Percentiles rank a stretch among this genome's conserved stretches.
phyloP scores from a whole-genome alignment of 2,329 filamentous ascomycete species.

The Penicillium vulpinum region DNA sequence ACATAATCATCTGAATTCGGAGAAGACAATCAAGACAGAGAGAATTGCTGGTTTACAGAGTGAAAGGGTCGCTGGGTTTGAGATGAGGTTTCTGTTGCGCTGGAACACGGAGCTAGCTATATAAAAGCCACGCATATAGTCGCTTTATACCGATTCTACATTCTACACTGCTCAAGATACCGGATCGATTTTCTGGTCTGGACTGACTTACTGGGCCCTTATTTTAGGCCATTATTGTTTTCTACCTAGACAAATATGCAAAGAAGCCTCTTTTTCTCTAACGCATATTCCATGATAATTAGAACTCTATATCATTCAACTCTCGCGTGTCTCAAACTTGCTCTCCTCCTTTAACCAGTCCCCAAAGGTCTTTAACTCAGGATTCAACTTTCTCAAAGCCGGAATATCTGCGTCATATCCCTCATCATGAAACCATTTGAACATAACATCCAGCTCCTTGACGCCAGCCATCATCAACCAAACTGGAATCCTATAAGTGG shows the following conservation, averaged over 20 bases:
- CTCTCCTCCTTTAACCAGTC: constrained; percentile 53
- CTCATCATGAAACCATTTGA: constrained; percentile 52
- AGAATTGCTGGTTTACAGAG: constrained; percentile 2
- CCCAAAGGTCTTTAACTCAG: constrained; percentile 49
- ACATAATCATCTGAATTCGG: neutral
- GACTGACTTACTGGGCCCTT: neutral
- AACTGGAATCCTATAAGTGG: constrained; percentile 44
- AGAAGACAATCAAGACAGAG: neutral
- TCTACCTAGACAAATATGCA: neutral
- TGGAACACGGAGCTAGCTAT: no score
- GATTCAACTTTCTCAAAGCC: constrained; percentile 45
- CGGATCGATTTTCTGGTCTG: neutral
- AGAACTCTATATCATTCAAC: neutral
- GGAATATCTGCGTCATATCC: constrained; percentile 51
- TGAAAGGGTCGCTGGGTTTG: constrained; percentile 18
- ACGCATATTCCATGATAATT: neutral
- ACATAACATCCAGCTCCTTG: constrained; percentile 50
- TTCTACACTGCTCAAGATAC: neutral
- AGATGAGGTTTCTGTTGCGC: constrained; percentile 18
- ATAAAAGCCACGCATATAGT: no score
- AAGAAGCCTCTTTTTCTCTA: neutral
- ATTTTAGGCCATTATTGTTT: neutral
- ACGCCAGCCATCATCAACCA: constrained; percentile 44
- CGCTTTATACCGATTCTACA: no score
- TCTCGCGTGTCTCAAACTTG: constrained; percentile 28